These are phyloP conservation scores for Colletotrichum lini DNA, from an alignment of 2,329 filamentous ascomycete genomes.

Conservation along the genomic window DNA sequence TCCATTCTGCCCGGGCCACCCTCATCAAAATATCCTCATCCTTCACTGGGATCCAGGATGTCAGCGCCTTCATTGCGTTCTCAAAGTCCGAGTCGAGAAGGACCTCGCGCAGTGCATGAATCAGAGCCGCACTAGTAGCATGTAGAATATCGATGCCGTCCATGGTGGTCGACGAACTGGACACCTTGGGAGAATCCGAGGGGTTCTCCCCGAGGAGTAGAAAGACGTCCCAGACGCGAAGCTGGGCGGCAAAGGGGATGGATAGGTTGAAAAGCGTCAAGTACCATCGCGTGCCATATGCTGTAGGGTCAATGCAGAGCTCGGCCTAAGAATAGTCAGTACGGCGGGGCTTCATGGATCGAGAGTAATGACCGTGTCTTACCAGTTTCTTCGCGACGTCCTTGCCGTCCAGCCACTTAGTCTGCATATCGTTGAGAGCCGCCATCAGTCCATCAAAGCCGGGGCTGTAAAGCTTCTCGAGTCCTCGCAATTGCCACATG, in stretches of 20 bases:
- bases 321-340: conserved; percentile 68
- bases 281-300: conserved; percentile 98
- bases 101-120: conserved; percentile 90
- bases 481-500: conserved; percentile 89
- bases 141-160: conserved; percentile 87
- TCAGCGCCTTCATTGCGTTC: conserved; percentile 97
- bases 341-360: neutral
- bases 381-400: conserved; percentile 87
- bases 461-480: conserved; percentile 86
- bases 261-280: conserved; percentile 97
- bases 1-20: conserved; percentile 90
- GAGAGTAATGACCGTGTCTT: conserved; percentile 56
- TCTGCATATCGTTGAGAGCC: conserved; percentile 87
- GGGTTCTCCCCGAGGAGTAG: conserved; percentile 88
- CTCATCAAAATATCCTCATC: conserved; percentile 96
- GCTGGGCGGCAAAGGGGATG: conserved; percentile 92
- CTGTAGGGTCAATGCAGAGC: conserved; percentile 85
- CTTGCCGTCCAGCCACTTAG: conserved; percentile 82
- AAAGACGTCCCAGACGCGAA: conserved; percentile 98
- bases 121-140: conserved; percentile 88
- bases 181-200: conserved; percentile 50
- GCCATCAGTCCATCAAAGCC: conserved; percentile 91
- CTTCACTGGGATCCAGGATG: conserved; percentile 92
- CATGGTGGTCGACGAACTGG: conserved; percentile 27
- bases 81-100: conserved; percentile 96